Percentiles rank a stretch among this genome's conserved stretches.
These are phyloP conservation scores for Suillus brevipes DNA, from an alignment of 768 basidiomycete genomes.

Conservation along the genomic window DNA sequence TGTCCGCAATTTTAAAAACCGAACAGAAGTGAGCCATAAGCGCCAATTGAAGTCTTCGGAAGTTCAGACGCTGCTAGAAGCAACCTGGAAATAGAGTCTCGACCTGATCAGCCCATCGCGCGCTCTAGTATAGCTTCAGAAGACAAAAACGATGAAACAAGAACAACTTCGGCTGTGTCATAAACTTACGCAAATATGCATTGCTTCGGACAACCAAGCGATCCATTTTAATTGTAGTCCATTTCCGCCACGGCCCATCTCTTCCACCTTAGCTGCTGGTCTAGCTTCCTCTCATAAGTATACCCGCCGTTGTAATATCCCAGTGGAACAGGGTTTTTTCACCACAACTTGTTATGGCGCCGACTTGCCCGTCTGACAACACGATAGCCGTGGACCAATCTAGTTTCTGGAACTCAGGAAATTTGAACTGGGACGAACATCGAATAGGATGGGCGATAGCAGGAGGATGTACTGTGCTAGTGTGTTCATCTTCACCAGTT, in stretches of 20 bases:
- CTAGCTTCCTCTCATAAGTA: not conserved
- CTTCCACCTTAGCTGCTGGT: not conserved
- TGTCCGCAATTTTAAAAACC: not conserved
- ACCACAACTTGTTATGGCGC: conserved; percentile 18
- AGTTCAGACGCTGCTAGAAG: not conserved
- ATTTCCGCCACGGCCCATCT: not conserved
- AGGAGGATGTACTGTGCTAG: conserved; percentile 57
- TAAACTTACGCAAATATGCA: not conserved
- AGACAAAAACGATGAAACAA: not conserved
- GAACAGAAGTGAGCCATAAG: not conserved
- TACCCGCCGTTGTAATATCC: not conserved
- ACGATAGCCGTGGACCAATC: conserved; percentile 52
- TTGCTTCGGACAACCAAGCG: not conserved
- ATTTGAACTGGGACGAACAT: conserved; percentile 59
- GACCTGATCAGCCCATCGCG: not conserved
- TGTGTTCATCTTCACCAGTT: conserved; percentile 35
- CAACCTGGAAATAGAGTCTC: not conserved
- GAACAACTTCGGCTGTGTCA: not conserved
- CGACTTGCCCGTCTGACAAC: conserved; percentile 54
- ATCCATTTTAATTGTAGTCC: not conserved
- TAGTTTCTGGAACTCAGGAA: conserved; percentile 57
- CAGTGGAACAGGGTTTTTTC: not conserved
- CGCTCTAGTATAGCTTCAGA: not conserved
- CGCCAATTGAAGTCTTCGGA: not conserved
- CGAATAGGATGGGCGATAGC: conserved; percentile 75